Base-by-base conservation (phyloP, 75 land plant species). In the Azolla pinnata region DNA sequence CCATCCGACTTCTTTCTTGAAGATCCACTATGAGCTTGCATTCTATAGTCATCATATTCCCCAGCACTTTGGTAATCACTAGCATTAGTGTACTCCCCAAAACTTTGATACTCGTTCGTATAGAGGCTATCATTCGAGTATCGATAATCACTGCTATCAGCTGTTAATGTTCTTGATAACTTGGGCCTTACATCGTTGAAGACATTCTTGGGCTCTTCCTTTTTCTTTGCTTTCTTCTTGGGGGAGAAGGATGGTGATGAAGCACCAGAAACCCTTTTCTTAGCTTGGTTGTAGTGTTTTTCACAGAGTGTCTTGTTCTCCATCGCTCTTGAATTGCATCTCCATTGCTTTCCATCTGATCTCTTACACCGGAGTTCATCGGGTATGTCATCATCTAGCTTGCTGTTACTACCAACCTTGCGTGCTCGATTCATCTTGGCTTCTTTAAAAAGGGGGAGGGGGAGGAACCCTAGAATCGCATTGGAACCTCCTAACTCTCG, bases 321-420 rank as follows among this genome's bases (percentile, higher is more conserved):
- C 78, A 70, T 57, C 10, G 66, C 75, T 38, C 60, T 46, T 29
- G 74, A 46, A 16, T 27, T 40, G 79, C 87, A 84, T 32, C 83
- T 69, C 87, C 87, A 84, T 50, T 61, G 47, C 33, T 67, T 46
- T 7, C 83, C 83, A 63, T 87, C 92, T 18, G 92, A 84, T 27
- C 92, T 70, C 66, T 84, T 87, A 64, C 92, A 87, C 25, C 90
- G 68, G 23, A 78, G 57, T 54, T 81, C 60, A 25, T 84, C 87
- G n/a, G 75, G 72, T 32, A 61, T 19, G n/a, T 19, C 61, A 19
- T 59, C 57, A 0, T 61, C 66, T 0, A 61, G 65, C 28, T 50
- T 52, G 55, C 34, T 60, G 53, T 31, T 26, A 34, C 30, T 55
- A 4, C 8, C 34, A 3, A 19, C 40, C 20, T 57, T 34, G 1